Evolutionary conservation across 352 stramenopile species (phyloP).

Genomic region (Blastocystis sp.): DNA sequence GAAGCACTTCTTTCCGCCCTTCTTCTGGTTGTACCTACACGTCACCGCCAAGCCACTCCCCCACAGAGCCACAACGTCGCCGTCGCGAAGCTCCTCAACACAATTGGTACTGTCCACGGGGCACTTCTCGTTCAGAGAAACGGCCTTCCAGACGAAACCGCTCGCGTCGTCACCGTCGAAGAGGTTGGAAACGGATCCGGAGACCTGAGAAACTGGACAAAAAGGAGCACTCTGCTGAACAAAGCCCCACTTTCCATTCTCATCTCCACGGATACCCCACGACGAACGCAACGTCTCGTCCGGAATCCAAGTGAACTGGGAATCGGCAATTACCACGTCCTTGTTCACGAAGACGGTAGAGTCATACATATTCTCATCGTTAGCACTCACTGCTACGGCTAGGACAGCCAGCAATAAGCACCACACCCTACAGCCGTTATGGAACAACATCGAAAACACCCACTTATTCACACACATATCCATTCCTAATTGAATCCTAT

Average conservation of each 20-base stretch:
- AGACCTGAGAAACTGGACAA: conserved; percentile 69
- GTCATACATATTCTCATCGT: conserved; percentile 17
- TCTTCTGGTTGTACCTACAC: conserved; percentile 56
- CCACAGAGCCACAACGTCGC: conserved; percentile 29
- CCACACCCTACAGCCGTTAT: conserved; percentile 48
- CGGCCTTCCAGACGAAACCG: conserved; percentile 64
- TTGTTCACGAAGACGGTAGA: conserved; percentile 67
- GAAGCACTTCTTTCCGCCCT: conserved; percentile 30
- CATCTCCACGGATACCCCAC: conserved; percentile 56
- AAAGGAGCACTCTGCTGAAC: conserved; percentile 51
- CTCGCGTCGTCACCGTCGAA: conserved; percentile 59
- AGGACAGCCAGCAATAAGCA: conserved; percentile 45
- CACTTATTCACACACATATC: conserved; percentile 67
- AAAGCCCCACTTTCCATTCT: conserved; percentile 72
- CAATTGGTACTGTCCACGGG: conserved; percentile 60
- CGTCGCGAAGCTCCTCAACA: conserved; percentile 37
- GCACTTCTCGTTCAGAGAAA: conserved; percentile 71
- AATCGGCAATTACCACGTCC: conserved; percentile 72
- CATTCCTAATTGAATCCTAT: conserved; percentile 58
- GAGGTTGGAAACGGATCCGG: conserved; percentile 52
- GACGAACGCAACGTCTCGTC: conserved; percentile 42
- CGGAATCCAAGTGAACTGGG: conserved; percentile 53
- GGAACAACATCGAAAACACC: neutral
- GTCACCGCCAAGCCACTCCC: neutral
- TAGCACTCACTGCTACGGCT: conserved; percentile 59